Percentiles rank a stretch among this genome's conserved stretches.
These are phyloP conservation scores for Mycena polygramma DNA, from an alignment of 768 basidiomycete genomes.

Conservation along the genomic window DNA sequence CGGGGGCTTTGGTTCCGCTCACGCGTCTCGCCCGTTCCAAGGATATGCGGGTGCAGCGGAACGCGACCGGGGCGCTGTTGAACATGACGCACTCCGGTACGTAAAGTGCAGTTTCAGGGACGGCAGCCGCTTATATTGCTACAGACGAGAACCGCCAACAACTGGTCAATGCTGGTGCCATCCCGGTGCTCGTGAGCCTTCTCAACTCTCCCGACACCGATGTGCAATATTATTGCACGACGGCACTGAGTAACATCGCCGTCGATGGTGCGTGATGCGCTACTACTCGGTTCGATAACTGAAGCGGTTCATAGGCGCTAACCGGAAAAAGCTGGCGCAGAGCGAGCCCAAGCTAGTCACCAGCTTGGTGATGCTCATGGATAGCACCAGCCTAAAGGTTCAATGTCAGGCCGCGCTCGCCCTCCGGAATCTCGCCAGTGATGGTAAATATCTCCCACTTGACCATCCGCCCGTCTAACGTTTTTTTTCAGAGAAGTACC, in stretches of 20 bases:
- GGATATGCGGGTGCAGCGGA: constrained; percentile 99
- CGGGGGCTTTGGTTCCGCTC: constrained; percentile 96
- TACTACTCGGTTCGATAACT: constrained; percentile 4
- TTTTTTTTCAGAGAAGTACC: constrained; percentile 87
- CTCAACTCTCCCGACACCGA: constrained; percentile 98
- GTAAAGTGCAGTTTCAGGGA: constrained; percentile 36
- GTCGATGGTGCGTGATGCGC: constrained; percentile 78
- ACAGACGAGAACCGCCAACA: constrained; percentile 98
- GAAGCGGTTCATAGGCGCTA: constrained; percentile 66
- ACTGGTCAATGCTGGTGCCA: constrained; percentile 97
- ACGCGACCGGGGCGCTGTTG: constrained; percentile 96
- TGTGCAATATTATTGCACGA: constrained; percentile 99
- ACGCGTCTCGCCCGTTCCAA: constrained; percentile 97
- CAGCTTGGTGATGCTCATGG: constrained; percentile 96
- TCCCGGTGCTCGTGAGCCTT: constrained; percentile 95
- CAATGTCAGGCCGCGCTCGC: constrained; percentile 99
- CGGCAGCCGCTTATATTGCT: background rate
- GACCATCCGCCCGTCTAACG: constrained; percentile 5
- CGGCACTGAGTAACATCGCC: constrained; percentile 97
- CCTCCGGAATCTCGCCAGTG: constrained; percentile 95
- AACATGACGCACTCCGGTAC: constrained; percentile 99
- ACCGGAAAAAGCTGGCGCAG: constrained; percentile 94
- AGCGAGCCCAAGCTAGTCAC: constrained; percentile 95
- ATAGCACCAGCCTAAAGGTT: constrained; percentile 96
- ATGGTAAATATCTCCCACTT: constrained; percentile 61